Base-by-base conservation (phyloP, 2,329 filamentous ascomycete genomes). In the Penicillium sp. region DNA sequence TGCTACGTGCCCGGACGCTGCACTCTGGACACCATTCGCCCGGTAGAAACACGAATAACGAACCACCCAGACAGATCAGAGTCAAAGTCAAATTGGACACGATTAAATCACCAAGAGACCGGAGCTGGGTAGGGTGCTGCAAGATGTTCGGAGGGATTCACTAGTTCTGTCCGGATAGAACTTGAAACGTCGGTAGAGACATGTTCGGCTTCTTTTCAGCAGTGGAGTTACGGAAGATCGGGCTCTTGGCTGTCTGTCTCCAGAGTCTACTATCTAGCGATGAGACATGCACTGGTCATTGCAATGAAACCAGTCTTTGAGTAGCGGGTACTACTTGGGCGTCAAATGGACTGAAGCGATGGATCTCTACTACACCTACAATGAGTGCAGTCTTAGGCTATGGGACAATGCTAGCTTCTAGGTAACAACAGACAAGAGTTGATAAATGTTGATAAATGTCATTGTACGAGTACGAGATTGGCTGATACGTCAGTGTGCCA, bases 221-320 rank as follows among this genome's bases (percentile, higher is more conserved):
- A 59, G 56, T 55, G 65, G 63, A 65, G 65, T 66, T 66, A 51
- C 27, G 58, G 60, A 54, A 59, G 58, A 56, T 59, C 60, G 54
- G 58, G 14, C 24, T 22, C 16, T 19, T 40, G 33, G 36, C 7
- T 31, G 31, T 31, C 31, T 31, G 31, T 31, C 31, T 31, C 36
- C n/a, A 6, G 24, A 27, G 35, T 35, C 18, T 31, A 31, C 14
- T 27, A 18, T 39, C 35, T 16, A 24, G 35, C 24, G 31, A n/a
- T 11, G 27, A 37, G 31, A 50, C 33, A 36, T 7, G 6, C 31
- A 2, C 10, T 6, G 33, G 24, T 31, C 31, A 27, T 47, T 19
- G 31, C 47, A 50, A 50, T 50, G 31, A 18, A 37, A 36, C 18
- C 18, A 18, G 47, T 31, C 27, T n/a, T 31, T 11, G 16, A 7